phyloP scores from a whole-genome alignment of 805 yeast genomes.

The Pichia membranifaciens region DNA sequence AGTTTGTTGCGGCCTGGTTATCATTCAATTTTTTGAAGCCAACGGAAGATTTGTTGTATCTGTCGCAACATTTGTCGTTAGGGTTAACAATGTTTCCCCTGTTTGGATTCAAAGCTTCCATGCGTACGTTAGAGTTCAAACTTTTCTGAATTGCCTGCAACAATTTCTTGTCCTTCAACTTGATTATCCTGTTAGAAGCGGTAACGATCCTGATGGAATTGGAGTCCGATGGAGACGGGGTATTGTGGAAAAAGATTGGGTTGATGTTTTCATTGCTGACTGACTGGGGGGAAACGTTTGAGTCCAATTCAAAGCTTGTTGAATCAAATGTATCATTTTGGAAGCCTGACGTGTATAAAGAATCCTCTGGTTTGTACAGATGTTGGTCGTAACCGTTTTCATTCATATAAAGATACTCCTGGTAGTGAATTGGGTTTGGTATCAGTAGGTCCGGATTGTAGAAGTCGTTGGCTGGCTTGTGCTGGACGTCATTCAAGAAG shows the following conservation, averaged over 20 bases:
- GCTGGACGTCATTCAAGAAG: too few species aligned
- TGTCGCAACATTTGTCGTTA: background rate
- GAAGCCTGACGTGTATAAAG: background rate
- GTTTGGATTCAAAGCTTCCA: too few species aligned
- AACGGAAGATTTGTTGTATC: background rate
- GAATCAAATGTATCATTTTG: conserved; percentile 6
- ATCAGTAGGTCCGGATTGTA: background rate
- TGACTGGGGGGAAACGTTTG: conserved; percentile 2
- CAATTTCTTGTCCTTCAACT: conserved; percentile 9
- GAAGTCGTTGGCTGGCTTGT: background rate
- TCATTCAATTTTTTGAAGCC: conserved; percentile 2
- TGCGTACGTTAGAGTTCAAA: background rate
- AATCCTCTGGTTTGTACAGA: background rate
- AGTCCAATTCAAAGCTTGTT: conserved; percentile 11
- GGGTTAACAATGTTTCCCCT: background rate
- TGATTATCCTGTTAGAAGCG: conserved; percentile 9
- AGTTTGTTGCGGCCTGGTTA: background rate
- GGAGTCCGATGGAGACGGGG: conserved; percentile 8
- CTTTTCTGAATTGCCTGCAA: conserved; percentile 9
- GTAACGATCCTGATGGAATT: conserved; percentile 10
- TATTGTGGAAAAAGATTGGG: conserved; percentile 8
- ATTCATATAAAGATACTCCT: conserved; percentile 1
- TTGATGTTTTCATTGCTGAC: conserved; percentile 7
- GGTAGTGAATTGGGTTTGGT: conserved; percentile 2
- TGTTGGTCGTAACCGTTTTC: background rate